These are phyloP conservation scores for Russula sp. DNA, from an alignment of 768 basidiomycete species.

Conservation along the genomic window DNA sequence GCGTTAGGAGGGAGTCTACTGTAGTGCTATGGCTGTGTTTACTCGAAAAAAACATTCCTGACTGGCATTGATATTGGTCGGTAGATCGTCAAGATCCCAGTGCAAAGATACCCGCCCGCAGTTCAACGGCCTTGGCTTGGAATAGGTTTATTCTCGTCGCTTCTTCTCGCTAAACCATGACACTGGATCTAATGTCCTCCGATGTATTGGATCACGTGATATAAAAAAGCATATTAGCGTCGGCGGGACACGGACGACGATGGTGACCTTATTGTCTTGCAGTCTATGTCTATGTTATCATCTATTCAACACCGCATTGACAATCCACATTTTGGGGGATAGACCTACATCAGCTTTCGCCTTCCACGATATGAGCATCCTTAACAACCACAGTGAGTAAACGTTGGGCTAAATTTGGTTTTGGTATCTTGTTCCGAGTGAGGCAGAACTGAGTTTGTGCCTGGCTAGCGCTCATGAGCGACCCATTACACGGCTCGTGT, in stretches of 20 bases:
- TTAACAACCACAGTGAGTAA: not conserved
- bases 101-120: not conserved
- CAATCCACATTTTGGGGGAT: no score
- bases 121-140: not conserved
- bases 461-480: not conserved
- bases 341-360: not conserved
- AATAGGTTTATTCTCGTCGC: not conserved
- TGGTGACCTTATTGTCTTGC: not conserved
- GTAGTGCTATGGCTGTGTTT: not conserved
- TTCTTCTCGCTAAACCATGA: not conserved
- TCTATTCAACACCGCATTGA: no score
- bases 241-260: not conserved
- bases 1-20: no score
- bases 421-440: not conserved
- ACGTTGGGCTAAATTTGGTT: not conserved
- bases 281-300: not conserved
- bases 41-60: not conserved
- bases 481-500: not conserved
- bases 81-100: not conserved
- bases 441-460: slow-evolving; percentile 4
- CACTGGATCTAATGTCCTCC: not conserved
- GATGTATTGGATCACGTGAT: not conserved
- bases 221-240: not conserved
- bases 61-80: not conserved
- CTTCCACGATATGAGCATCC: not conserved